Base-by-base conservation (phyloP, 257 asterid species). In the Plantago ovata region DNA sequence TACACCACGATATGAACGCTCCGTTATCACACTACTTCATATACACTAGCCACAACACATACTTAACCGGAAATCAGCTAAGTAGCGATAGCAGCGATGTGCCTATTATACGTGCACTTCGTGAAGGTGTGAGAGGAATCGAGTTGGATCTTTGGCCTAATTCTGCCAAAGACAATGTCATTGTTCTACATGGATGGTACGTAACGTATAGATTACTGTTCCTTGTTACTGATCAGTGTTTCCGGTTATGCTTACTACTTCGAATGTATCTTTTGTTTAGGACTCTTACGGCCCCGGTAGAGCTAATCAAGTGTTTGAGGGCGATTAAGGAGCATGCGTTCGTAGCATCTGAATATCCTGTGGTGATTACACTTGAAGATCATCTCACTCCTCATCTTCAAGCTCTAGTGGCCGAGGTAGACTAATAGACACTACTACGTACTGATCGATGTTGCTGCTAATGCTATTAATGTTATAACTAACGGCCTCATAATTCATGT, bases 121-220 rank as follows among this genome's bases (percentile, higher is more conserved):
- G 61, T 38, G 69, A 50, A 52, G 93, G 93, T 53, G 93, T 84
- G 38, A 65, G 85, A 56, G 85, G 76, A 42, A 74, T 84, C 58
- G 93, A 84, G 53, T 71, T 84, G 71, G 93, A 84, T 75, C 71
- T 84, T 62, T 84, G 93, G 93, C 87, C 92, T 12, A 79, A 82
- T 77, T 69, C 83, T 49, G 65, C 75, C 1, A 75, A 75, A 12
- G 77, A 81, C 44, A 58, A 72, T 57, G 74, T 84, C 53, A 13
- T 78, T 48, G 93, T 84, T 76, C 77, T 84, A 42, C 93, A 84
- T 61, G 93, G 93, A 52, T 68, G 83, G 94, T 81, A 64, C 58
- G 70, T 64, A 56, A 39, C 9, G 61, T 28, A 8, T 28, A 28
- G 14, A 18, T 9, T 1, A 28, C 2, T 11, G 23, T 53, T 13